These are phyloP conservation scores for Vitis riparia DNA, from an alignment of 164 flowering plant species.

Conservation along the genomic window DNA sequence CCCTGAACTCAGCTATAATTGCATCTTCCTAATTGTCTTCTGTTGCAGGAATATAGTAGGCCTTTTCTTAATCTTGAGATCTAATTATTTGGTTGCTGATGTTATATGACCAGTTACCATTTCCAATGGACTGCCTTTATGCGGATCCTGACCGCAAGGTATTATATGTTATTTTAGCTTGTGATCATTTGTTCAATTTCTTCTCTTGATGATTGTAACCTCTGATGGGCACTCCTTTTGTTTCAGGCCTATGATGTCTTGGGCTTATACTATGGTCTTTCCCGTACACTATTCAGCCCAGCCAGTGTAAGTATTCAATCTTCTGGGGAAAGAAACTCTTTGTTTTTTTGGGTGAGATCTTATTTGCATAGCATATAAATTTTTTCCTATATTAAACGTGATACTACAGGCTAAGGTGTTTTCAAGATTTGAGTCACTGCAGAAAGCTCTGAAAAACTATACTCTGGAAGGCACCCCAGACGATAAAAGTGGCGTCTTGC, in stretches of 20 bases:
- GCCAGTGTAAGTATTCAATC: slow-evolving; percentile 64
- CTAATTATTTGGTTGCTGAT: not conserved
- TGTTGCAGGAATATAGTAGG: too few relatives aligned
- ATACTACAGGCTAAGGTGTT: slow-evolving; percentile 68
- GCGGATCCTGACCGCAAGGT: slow-evolving; percentile 94
- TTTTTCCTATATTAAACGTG: not conserved
- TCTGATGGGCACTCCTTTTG: not conserved
- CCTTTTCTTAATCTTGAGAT: too few relatives aligned
- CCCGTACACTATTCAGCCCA: slow-evolving; percentile 91
- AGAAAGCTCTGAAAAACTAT: slow-evolving; percentile 71
- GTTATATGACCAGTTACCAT: slow-evolving; percentile 64
- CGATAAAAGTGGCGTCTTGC: slow-evolving; percentile 76
- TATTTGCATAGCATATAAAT: too few relatives aligned
- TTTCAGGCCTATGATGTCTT: slow-evolving; percentile 81
- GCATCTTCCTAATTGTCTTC: too few relatives aligned
- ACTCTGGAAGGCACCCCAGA: slow-evolving; percentile 85
- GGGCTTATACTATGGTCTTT: slow-evolving; percentile 83
- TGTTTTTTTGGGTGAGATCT: too few relatives aligned
- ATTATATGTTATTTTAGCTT: slow-evolving; percentile 2
- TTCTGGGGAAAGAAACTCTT: not conserved
- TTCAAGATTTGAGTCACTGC: slow-evolving; percentile 53
- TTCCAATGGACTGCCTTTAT: slow-evolving; percentile 88
- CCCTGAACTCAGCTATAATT: too few relatives aligned
- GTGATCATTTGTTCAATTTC: not conserved
- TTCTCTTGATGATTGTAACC: not conserved